A percentile compares a stretch with the other conserved stretches of the same genome.
Evolutionary conservation across 768 basidiomycete species (phyloP).

Genomic region (Nevesoporus exiguus): DNA sequence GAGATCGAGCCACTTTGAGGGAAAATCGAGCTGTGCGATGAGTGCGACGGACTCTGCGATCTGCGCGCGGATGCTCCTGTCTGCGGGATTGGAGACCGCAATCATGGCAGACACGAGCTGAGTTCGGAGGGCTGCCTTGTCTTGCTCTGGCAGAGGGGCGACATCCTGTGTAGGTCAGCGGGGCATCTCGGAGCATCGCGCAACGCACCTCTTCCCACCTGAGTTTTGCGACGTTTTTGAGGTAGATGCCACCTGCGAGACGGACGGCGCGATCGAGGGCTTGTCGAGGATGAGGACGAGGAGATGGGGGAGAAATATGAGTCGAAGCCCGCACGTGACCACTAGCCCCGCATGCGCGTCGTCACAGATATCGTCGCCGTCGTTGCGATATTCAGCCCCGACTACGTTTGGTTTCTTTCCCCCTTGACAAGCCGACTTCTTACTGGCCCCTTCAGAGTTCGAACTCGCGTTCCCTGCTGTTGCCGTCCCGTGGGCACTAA

Average conservation of each 20-base stretch:
- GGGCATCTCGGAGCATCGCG: background rate
- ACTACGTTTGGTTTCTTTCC: too few relatives aligned
- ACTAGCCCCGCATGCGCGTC: too few relatives aligned
- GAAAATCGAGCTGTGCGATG: slow-evolving; percentile 91
- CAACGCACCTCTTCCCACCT: slow-evolving; percentile 82
- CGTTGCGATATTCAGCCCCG: too few relatives aligned
- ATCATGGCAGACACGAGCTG: slow-evolving; percentile 93
- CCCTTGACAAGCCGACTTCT: too few relatives aligned
- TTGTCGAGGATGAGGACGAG: slow-evolving; percentile 72
- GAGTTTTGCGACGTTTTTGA: slow-evolving; percentile 86
- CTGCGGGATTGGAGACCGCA: slow-evolving; percentile 64
- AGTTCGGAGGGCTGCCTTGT: slow-evolving; percentile 69
- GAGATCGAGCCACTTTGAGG: slow-evolving; percentile 80
- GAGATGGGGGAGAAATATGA: slow-evolving; percentile 76
- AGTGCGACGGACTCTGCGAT: slow-evolving; percentile 91
- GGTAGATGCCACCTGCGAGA: slow-evolving; percentile 83
- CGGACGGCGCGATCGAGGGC: slow-evolving; percentile 65
- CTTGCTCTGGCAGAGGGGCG: slow-evolving; percentile 61
- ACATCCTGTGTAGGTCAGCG: slow-evolving; percentile 51
- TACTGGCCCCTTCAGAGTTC: too few relatives aligned
- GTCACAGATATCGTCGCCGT: too few relatives aligned
- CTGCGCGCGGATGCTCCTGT: slow-evolving; percentile 75
- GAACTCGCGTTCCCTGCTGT: too few relatives aligned
- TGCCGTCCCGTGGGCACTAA: too few relatives aligned
- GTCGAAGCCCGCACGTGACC: too few relatives aligned